Conservation (phyloP, 1,139 yeast species). For the Suhomyces choctaworum region DNA sequence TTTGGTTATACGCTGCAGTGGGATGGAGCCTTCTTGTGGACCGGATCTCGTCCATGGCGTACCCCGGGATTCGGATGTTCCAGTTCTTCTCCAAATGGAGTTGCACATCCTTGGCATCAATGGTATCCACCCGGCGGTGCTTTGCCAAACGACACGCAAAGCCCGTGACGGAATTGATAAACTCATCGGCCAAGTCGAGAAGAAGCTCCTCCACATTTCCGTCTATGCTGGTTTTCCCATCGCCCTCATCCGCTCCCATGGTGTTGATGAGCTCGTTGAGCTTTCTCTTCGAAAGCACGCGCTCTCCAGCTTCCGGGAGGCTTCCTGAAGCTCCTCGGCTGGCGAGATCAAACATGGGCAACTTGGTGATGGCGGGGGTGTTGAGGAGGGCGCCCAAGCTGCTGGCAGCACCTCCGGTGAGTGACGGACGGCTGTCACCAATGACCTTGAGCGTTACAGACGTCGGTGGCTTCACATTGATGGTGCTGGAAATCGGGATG, state of each 20-base stretch:
- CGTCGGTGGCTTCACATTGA: conserved; percentile 63
- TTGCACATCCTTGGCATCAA: conserved; percentile 89
- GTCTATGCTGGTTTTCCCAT: conserved; percentile 86
- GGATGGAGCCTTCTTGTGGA: conserved; percentile 83
- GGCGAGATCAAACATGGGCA: conserved; percentile 81
- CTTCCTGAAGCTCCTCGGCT: conserved; percentile 32
- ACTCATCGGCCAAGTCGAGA: conserved; percentile 93
- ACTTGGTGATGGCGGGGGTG: conserved; percentile 72
- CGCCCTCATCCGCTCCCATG: conserved; percentile 82
- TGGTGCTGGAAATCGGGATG: conserved; percentile 67
- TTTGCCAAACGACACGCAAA: conserved; percentile 95
- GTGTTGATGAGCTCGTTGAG: conserved; percentile 80
- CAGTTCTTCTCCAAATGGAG: conserved; percentile 90
- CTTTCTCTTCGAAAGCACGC: conserved; percentile 87
- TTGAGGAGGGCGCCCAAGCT: conserved; percentile 57
- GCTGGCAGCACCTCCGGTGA: conserved; percentile 83
- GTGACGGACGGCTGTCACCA: conserved; percentile 66
- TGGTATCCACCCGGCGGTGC: conserved; percentile 84
- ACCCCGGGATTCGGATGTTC: conserved; percentile 95
- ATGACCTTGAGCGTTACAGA: conserved; percentile 59
- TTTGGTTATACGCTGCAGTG: conserved; percentile 54
- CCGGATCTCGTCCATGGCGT: conserved; percentile 85
- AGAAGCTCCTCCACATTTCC: conserved; percentile 94
- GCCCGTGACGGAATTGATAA: conserved; percentile 83
- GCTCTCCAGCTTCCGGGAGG: conserved; percentile 58